A percentile compares a stretch with the other conserved stretches of the same genome.
Conservation (phyloP, 176 grass and related monocot species). For the Echinochloa phyllopogon region DNA sequence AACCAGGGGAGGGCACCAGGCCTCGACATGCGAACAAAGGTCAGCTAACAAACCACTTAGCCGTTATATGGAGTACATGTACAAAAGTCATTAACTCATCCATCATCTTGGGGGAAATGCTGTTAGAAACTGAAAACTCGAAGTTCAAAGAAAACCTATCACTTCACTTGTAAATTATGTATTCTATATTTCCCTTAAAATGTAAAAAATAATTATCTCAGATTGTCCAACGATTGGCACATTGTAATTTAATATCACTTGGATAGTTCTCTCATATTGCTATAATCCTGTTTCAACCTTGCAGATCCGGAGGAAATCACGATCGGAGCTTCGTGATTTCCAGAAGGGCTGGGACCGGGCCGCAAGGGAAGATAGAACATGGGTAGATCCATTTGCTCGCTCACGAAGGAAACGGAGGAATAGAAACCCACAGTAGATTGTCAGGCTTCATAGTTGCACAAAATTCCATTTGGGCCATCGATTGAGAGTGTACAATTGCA, state of each 20-base stretch:
- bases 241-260: not conserved
- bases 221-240: not conserved
- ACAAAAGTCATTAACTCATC: not conserved
- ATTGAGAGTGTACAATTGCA: slow-evolving; percentile 21
- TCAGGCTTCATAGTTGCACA: not conserved
- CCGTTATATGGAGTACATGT: not conserved
- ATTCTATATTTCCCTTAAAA: not conserved
- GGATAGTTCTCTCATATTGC: not conserved
- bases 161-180: slow-evolving; percentile 26
- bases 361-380: slow-evolving; percentile 59
- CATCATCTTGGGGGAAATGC: not conserved
- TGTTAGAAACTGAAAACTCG: not conserved
- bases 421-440: slow-evolving; percentile 38
- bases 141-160: not conserved
- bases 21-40: slow-evolving; percentile 60
- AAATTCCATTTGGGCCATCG: not conserved
- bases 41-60: slow-evolving; percentile 43
- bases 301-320: slow-evolving; percentile 65
- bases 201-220: slow-evolving; percentile 5
- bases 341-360: slow-evolving; percentile 73
- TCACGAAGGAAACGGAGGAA: slow-evolving; percentile 40
- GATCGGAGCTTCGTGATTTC: slow-evolving; percentile 61
- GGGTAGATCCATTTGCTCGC: slow-evolving; percentile 68
- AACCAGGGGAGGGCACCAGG: slow-evolving; percentile 46
- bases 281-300: not conserved